These are phyloP conservation scores for Hirschfeldia incana DNA, from an alignment of 345 rosid species.

Conservation along the genomic window DNA sequence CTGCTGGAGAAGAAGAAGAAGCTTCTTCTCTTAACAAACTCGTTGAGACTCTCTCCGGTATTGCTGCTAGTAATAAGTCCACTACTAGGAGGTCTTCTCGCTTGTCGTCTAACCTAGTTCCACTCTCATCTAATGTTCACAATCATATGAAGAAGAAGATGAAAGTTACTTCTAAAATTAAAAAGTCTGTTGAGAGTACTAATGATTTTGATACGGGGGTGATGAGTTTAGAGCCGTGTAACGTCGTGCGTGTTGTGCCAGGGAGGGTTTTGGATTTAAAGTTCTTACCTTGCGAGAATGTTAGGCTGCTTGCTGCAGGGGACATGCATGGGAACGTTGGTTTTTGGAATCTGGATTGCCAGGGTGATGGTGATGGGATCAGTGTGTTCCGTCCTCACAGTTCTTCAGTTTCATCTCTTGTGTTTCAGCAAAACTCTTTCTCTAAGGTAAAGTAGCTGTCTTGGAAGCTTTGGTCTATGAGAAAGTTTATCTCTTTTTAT, in stretches of 20 bases:
- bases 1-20: not conserved
- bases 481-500: too few relatives aligned
- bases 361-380: conserved; percentile 48
- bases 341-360: conserved; percentile 69
- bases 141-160: too few relatives aligned
- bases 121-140: too few relatives aligned
- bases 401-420: conserved; percentile 60
- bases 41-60: too few relatives aligned
- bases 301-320: conserved; percentile 72
- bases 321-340: conserved; percentile 63
- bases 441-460: conserved; percentile 53
- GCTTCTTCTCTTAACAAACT: too few relatives aligned
- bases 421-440: conserved; percentile 52
- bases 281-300: conserved; percentile 56
- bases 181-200: too few relatives aligned
- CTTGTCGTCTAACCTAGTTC: too few relatives aligned
- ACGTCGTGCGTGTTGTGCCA: conserved; percentile 65
- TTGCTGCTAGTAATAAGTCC: too few relatives aligned
- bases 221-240: conserved; percentile 53
- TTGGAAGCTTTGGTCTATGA: not conserved
- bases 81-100: too few relatives aligned
- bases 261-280: conserved; percentile 55
- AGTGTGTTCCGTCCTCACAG: conserved; percentile 58
- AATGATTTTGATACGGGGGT: conserved; percentile 40
- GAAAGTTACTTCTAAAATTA: too few relatives aligned